A percentile compares a stretch with the other conserved stretches of the same genome.
phyloP scores from a whole-genome alignment of 257 asterid species.

The Solanum ossicruentum region DNA sequence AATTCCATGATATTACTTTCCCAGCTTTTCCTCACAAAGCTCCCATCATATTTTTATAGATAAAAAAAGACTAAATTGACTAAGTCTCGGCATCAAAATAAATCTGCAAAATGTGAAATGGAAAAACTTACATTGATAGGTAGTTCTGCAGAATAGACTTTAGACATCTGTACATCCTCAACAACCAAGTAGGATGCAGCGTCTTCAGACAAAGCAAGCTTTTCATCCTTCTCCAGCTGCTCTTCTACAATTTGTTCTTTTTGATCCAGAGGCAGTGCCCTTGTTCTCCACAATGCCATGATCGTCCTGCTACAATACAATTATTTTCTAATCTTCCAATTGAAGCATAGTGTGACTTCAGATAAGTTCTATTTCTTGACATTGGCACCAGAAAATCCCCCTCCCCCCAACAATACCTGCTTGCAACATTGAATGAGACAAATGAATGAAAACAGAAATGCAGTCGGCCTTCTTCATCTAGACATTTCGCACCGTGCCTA shows the following conservation, averaged over 20 bases:
- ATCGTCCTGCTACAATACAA: constrained; percentile 46
- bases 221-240: constrained; percentile 42
- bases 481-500: constrained; percentile 64
- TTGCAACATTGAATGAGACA: constrained; percentile 59
- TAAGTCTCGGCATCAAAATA: background rate
- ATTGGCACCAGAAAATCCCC: background rate
- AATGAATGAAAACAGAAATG: constrained; percentile 85
- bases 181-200: constrained; percentile 26
- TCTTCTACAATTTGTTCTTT: constrained; percentile 39
- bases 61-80: background rate
- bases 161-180: constrained; percentile 52
- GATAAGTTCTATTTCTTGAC: background rate
- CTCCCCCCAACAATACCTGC: constrained; percentile 40
- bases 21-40: background rate
- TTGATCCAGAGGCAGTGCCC: constrained; percentile 47
- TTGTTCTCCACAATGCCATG: constrained; percentile 78
- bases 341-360: background rate
- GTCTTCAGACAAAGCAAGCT: constrained; percentile 33
- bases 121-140: constrained; percentile 44
- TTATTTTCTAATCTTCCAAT: background rate
- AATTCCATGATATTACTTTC: background rate
- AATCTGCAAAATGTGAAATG: background rate
- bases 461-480: constrained; percentile 74
- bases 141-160: constrained; percentile 45
- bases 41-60: background rate